Percentiles rank a stretch among this genome's conserved stretches.
Conservation (phyloP, 257 asterid genomes). For the Euphrasia confusa region DNA sequence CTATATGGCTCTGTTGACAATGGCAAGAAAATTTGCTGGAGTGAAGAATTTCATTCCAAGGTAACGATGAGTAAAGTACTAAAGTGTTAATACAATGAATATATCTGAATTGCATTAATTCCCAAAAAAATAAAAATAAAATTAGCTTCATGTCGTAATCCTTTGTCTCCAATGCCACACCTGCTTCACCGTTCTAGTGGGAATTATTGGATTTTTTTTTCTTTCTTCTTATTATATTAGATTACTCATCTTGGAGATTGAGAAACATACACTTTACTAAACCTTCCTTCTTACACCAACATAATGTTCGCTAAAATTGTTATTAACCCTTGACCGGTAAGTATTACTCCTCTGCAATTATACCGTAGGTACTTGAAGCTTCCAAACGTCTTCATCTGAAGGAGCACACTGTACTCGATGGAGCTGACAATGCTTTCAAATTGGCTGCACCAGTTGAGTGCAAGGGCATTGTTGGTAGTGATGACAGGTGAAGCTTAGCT, state of each 20-base stretch:
- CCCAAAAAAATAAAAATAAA: neutral
- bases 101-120: neutral
- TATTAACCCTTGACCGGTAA: neutral
- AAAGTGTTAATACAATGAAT: conserved; percentile 12
- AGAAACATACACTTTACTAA: no score
- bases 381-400: conserved; percentile 88
- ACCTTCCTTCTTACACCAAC: no score
- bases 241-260: neutral
- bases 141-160: neutral
- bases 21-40: conserved; percentile 88
- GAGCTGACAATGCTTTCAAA: conserved; percentile 69
- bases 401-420: conserved; percentile 84
- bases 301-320: neutral
- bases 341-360: neutral
- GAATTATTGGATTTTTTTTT: neutral
- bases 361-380: conserved; percentile 74
- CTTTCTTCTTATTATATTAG: neutral
- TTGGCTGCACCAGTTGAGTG: conserved; percentile 98
- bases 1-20: conserved; percentile 83
- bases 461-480: conserved; percentile 99
- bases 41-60: conserved; percentile 74
- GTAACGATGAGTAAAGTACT: conserved; percentile 28
- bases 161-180: neutral
- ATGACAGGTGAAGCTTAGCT: conserved; percentile 63
- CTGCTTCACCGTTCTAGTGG: neutral